phyloP scores from a whole-genome alignment of 192 early-diverging fungal species.

The Oehlia diaphana region DNA sequence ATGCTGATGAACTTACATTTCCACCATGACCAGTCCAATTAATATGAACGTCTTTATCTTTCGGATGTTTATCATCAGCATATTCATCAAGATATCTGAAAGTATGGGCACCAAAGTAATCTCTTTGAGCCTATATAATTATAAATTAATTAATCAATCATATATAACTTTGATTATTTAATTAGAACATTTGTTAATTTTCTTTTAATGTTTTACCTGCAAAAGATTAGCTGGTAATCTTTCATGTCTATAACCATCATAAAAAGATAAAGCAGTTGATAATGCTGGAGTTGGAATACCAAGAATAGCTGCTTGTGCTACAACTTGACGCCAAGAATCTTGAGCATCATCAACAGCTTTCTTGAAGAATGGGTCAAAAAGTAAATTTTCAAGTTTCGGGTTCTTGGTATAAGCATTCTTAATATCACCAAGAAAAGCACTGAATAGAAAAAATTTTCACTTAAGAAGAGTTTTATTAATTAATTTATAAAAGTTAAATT shows the following conservation, averaged over 20 bases:
- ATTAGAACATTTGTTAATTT: too few species aligned
- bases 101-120: conserved; percentile 82
- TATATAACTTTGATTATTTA: too few species aligned
- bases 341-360: conserved; percentile 82
- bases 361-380: conserved; percentile 98
- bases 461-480: neutral
- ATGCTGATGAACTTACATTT: conserved; percentile 55
- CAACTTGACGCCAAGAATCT: conserved; percentile 85
- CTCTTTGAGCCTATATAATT: conserved; percentile 66
- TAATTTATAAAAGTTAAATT: neutral
- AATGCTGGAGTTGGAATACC: conserved; percentile 92
- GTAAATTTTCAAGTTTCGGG: conserved; percentile 84
- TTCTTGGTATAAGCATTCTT: conserved; percentile 90
- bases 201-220: conserved; percentile 54
- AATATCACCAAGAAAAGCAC: conserved; percentile 96
- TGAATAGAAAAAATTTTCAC: conserved; percentile 29
- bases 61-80: conserved; percentile 25
- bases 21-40: conserved; percentile 99
- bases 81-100: conserved; percentile 30
- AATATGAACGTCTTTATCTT: conserved; percentile 68
- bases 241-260: conserved; percentile 93
- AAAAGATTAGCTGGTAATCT: conserved; percentile 92
- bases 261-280: conserved; percentile 92
- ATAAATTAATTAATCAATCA: too few species aligned
- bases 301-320: conserved; percentile 72